Conservation (phyloP, 2,329 filamentous ascomycete species). For the Claviceps cyperi region DNA sequence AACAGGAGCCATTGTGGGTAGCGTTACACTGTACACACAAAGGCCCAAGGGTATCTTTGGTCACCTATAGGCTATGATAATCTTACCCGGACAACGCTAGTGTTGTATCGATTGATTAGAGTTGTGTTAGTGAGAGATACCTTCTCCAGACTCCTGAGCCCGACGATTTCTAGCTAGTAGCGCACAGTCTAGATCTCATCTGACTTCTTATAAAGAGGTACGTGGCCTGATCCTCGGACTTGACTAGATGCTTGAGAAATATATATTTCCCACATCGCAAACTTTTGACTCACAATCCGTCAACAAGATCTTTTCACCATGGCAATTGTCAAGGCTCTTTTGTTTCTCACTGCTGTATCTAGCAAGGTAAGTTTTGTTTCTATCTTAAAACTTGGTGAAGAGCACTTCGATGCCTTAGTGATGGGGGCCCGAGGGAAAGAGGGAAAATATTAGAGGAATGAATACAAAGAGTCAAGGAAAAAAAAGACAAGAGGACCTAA, state of each 20-base stretch:
- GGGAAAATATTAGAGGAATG: too few relatives aligned
- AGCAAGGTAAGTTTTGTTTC: background rate
- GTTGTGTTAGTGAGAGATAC: too few relatives aligned
- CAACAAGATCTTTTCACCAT: background rate
- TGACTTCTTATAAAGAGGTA: background rate
- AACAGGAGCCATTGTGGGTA: background rate
- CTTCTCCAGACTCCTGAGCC: too few relatives aligned
- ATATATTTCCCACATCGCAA: background rate
- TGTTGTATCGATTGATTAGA: too few relatives aligned
- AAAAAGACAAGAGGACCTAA: too few relatives aligned
- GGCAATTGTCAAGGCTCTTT: background rate
- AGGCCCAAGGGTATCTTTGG: background rate
- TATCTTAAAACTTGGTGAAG: background rate
- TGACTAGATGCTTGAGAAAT: background rate
- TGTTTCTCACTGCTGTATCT: background rate
- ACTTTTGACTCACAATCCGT: background rate
- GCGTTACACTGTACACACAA: too few relatives aligned
- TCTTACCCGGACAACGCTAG: background rate
- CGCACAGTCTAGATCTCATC: too few relatives aligned
- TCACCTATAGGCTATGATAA: too few relatives aligned
- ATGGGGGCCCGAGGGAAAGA: too few relatives aligned
- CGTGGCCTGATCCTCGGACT: background rate
- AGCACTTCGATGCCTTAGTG: too few relatives aligned
- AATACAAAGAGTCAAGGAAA: too few relatives aligned
- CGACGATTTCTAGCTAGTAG: too few relatives aligned